Conservation (phyloP, 106 monocot species). For the Xerophyta viscosa region DNA sequence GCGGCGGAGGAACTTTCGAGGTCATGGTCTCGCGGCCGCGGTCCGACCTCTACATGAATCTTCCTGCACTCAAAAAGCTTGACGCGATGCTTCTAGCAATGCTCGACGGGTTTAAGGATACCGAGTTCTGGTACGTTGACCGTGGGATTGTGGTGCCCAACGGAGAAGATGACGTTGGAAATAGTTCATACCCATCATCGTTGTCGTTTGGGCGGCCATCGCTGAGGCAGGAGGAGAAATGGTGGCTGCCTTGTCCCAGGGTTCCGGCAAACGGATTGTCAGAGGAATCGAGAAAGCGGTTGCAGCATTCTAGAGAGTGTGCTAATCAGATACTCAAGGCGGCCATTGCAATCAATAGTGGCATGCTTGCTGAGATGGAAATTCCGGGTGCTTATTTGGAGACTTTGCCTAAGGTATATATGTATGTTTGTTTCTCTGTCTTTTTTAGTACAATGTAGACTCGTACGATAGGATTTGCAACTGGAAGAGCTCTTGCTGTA, state of each 20-base stretch:
- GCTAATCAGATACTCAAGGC: conserved; percentile 94
- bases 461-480: too few relatives aligned
- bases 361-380: conserved; percentile 86
- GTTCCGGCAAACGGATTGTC: conserved; percentile 70
- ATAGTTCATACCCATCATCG: conserved; percentile 27
- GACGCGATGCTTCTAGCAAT: conserved; percentile 82
- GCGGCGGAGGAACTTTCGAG: conserved; percentile 85
- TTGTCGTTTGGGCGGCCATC: conserved; percentile 42
- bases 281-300: conserved; percentile 49
- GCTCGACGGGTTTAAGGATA: conserved; percentile 73
- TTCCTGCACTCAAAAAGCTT: conserved; percentile 88
- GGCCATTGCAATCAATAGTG: conserved; percentile 88
- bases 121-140: conserved; percentile 93
- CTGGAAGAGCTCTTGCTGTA: too few relatives aligned
- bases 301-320: conserved; percentile 80
- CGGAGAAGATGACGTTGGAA: conserved; percentile 33
- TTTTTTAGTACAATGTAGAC: too few relatives aligned
- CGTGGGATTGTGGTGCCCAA: conserved; percentile 65
- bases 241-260: conserved; percentile 93
- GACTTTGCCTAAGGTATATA: conserved; percentile 72
- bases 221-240: conserved; percentile 87
- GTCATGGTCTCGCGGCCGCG: conserved; percentile 80
- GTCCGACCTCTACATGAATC: conserved; percentile 77
- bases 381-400: conserved; percentile 72
- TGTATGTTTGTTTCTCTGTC: not conserved